A percentile compares a stretch with the other conserved stretches of the same genome.
phyloP scores from a whole-genome alignment of 176 grass and related monocot genomes.

The Ensete glaucum region DNA sequence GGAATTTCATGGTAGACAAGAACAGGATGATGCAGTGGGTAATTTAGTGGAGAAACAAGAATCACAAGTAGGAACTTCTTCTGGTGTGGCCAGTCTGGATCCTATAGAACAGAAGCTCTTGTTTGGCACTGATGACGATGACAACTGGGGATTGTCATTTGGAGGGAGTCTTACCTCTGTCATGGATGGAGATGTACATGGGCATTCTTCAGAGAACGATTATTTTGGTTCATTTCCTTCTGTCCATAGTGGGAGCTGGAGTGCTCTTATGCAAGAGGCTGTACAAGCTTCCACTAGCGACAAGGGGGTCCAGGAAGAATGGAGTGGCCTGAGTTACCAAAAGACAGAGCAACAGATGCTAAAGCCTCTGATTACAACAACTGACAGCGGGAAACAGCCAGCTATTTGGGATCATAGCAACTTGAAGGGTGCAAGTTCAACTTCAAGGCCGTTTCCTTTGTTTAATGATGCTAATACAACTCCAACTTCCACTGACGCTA shows the following conservation, averaged over 20 bases:
- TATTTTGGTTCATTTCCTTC: slow-evolving; percentile 25
- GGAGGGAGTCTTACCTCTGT: slow-evolving; percentile 13
- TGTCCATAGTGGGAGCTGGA: slow-evolving; percentile 39
- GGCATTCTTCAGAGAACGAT: slow-evolving; percentile 18
- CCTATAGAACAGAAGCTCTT: slow-evolving; percentile 42
- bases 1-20: slow-evolving; percentile 19
- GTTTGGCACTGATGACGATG: slow-evolving; percentile 31
- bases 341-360: not conserved
- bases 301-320: slow-evolving; percentile 31
- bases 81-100: slow-evolving; percentile 29
- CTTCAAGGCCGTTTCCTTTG: slow-evolving; percentile 11
- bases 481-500: not conserved
- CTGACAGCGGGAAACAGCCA: slow-evolving; percentile 13
- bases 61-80: slow-evolving; percentile 1
- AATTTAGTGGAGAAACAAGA: slow-evolving; percentile 15
- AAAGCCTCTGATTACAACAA: slow-evolving; percentile 1
- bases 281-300: slow-evolving; percentile 36
- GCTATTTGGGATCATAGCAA: slow-evolving; percentile 1
- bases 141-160: not conserved
- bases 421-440: slow-evolving; percentile 5
- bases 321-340: slow-evolving; percentile 22
- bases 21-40: slow-evolving; percentile 16
- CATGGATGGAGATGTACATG: slow-evolving; percentile 12
- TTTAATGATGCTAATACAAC: slow-evolving; percentile 11
- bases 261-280: slow-evolving; percentile 51